Evolutionary conservation across 2,329 filamentous ascomycete species (phyloP).

Genomic region (Periconia sp.): DNA sequence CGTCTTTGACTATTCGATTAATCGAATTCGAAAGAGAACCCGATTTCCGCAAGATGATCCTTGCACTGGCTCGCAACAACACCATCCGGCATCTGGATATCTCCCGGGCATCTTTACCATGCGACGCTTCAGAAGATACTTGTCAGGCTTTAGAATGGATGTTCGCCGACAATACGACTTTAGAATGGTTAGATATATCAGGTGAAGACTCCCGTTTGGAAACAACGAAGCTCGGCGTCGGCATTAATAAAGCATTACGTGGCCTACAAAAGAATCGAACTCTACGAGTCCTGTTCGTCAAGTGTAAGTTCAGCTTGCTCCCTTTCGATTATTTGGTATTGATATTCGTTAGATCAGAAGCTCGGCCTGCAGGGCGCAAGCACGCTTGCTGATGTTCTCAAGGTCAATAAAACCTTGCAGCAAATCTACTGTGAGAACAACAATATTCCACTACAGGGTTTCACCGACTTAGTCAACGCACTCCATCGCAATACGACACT

Average conservation of each 20-base stretch:
- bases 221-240: slow-evolving; percentile 71
- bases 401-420: slow-evolving; percentile 66
- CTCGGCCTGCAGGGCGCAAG: slow-evolving; percentile 73
- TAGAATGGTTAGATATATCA: slow-evolving; percentile 72
- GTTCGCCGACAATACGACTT: slow-evolving; percentile 70
- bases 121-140: slow-evolving; percentile 71
- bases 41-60: slow-evolving; percentile 67
- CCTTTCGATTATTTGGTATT: background rate
- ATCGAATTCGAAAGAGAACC: slow-evolving; percentile 72
- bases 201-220: slow-evolving; percentile 76
- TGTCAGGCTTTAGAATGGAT: slow-evolving; percentile 67
- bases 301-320: slow-evolving; percentile 45
- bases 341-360: slow-evolving; percentile 60
- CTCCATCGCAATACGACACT: slow-evolving; percentile 70
- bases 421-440: slow-evolving; percentile 76
- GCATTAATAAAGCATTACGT: slow-evolving; percentile 69
- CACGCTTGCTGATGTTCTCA: slow-evolving; percentile 71
- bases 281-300: slow-evolving; percentile 67
- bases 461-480: slow-evolving; percentile 72
- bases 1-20: slow-evolving; percentile 69
- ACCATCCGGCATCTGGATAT: slow-evolving; percentile 71
- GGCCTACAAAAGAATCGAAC: slow-evolving; percentile 69
- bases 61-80: slow-evolving; percentile 67
- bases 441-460: slow-evolving; percentile 72
- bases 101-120: slow-evolving; percentile 72